Conservation (phyloP, 306 rosid species). For the Albizia julibrissin region DNA sequence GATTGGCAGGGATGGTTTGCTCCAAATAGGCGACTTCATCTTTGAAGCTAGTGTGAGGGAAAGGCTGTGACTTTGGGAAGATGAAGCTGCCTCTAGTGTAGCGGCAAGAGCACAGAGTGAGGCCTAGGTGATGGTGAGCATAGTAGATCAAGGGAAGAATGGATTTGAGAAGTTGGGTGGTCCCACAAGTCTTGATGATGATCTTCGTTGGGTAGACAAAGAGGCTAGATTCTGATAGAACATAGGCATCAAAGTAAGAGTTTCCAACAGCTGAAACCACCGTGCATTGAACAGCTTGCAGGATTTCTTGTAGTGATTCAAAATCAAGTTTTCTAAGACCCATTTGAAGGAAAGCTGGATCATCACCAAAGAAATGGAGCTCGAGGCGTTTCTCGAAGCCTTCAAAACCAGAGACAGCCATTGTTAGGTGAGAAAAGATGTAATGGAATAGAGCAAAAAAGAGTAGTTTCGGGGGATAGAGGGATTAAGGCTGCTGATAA, state of each 20-base stretch:
- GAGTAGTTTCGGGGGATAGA: neutral
- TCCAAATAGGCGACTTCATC: slow-evolving; percentile 73
- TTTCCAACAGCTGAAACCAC: slow-evolving; percentile 83
- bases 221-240: slow-evolving; percentile 86
- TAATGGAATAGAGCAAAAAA: slow-evolving; percentile 8
- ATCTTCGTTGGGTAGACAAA: slow-evolving; percentile 83
- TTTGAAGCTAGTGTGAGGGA: slow-evolving; percentile 81
- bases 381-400: slow-evolving; percentile 88
- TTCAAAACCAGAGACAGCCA: slow-evolving; percentile 88
- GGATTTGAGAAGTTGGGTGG: slow-evolving; percentile 88
- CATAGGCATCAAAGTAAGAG: slow-evolving; percentile 73
- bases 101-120: slow-evolving; percentile 58
- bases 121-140: slow-evolving; percentile 49
- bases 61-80: slow-evolving; percentile 81
- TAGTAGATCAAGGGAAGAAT: slow-evolving; percentile 59
- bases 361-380: slow-evolving; percentile 81
- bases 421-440: slow-evolving; percentile 22
- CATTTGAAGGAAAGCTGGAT: slow-evolving; percentile 46
- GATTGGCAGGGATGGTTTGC: slow-evolving; percentile 53
- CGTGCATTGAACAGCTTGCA: slow-evolving; percentile 72
- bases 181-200: slow-evolving; percentile 88
- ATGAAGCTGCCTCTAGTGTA: slow-evolving; percentile 88
- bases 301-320: slow-evolving; percentile 52
- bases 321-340: slow-evolving; percentile 70
- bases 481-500: neutral